phyloP scores from a whole-genome alignment of 192 early-diverging fungal genomes.

The Phlyctochytrium arcticum region DNA sequence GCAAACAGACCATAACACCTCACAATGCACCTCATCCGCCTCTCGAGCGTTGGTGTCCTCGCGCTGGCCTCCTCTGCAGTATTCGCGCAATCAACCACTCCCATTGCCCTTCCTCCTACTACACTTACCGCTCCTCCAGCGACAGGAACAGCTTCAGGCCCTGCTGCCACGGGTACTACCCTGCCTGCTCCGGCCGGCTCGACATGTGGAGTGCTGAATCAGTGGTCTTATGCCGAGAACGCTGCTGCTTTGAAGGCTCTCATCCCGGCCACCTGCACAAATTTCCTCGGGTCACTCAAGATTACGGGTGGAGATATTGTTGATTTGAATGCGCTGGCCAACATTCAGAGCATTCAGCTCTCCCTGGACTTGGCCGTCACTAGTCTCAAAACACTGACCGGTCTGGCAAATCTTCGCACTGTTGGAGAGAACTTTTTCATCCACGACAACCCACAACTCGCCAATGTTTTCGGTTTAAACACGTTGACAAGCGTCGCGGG shows the following conservation, averaged over 20 bases:
- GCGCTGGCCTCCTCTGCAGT: neutral
- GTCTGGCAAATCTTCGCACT: conserved; percentile 3
- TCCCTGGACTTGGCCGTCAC: conserved; percentile 7
- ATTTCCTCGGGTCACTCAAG: conserved; percentile 7
- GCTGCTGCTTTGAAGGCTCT: neutral
- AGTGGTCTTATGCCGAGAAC: neutral
- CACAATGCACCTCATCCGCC: neutral
- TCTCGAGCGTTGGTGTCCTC: neutral
- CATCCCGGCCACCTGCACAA: conserved; percentile 1
- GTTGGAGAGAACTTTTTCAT: conserved; percentile 21
- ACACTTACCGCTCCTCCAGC: too few relatives aligned
- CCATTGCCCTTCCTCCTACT: neutral
- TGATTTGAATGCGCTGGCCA: conserved; percentile 1
- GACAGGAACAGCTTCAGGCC: too few relatives aligned
- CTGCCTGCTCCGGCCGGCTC: neutral
- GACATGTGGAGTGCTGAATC: neutral
- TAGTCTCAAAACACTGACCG: neutral
- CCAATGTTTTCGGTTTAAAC: conserved; percentile 5
- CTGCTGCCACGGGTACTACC: neutral
- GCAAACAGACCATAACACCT: too few relatives aligned
- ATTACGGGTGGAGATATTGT: conserved; percentile 3
- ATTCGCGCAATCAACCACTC: neutral
- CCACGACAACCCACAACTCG: conserved; percentile 11
- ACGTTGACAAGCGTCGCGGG: neutral
- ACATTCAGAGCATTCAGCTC: conserved; percentile 3